Percentiles rank a stretch among this genome's conserved stretches.
These are phyloP conservation scores for Albugo candida DNA, from an alignment of 352 stramenopile species.

Conservation along the genomic window DNA sequence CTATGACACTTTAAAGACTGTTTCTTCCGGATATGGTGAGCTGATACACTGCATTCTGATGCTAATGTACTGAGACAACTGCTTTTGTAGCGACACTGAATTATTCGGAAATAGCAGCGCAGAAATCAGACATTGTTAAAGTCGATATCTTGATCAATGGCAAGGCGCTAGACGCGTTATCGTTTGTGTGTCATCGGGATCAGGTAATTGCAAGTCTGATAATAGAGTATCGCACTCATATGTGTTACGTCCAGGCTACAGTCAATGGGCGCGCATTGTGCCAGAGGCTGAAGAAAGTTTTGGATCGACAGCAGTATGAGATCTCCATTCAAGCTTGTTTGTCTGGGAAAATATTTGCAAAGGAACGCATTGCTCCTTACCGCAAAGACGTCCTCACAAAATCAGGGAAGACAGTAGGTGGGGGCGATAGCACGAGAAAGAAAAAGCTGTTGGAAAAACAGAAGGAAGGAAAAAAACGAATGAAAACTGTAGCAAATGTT, in stretches of 20 bases:
- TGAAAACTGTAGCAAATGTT: conserved; percentile 93
- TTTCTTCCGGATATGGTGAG: conserved; percentile 88
- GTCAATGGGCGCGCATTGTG: conserved; percentile 77
- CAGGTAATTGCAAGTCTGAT: conserved; percentile 17
- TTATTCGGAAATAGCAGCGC: conserved; percentile 82
- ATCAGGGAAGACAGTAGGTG: conserved; percentile 89
- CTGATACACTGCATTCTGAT: neutral
- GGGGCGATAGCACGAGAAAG: conserved; percentile 93
- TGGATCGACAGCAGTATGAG: conserved; percentile 96
- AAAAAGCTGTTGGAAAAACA: conserved; percentile 99
- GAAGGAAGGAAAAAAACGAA: conserved; percentile 96
- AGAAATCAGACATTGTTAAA: conserved; percentile 87
- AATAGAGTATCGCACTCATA: neutral
- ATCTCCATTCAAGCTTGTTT: conserved; percentile 96
- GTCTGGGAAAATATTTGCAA: conserved; percentile 91
- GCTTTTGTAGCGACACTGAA: conserved; percentile 70
- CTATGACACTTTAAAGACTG: conserved; percentile 96
- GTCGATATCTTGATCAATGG: conserved; percentile 90
- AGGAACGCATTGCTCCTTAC: conserved; percentile 91
- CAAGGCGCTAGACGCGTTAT: conserved; percentile 90
- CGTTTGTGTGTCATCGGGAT: conserved; percentile 91
- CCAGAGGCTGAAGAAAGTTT: conserved; percentile 92
- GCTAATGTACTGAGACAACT: neutral
- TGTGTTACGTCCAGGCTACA: conserved; percentile 18
- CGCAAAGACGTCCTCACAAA: conserved; percentile 94